Base-by-base conservation (phyloP, 1,284 basidiomycete species). In the Fistulina hepatica region DNA sequence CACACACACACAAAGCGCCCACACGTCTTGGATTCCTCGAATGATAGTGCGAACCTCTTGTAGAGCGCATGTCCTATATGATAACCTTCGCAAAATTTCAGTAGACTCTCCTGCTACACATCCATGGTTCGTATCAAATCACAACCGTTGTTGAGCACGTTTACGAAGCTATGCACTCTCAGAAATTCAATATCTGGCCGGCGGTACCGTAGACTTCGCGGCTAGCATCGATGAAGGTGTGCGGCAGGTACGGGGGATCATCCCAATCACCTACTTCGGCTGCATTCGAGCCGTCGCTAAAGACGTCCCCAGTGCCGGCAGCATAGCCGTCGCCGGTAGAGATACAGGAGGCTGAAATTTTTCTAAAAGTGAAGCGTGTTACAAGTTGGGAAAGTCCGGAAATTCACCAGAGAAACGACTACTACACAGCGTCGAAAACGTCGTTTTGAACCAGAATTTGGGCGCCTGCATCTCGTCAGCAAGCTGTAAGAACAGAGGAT, bases 401-500 rank as follows among this genome's bases (percentile, higher is more conserved):
- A 34, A 23, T 34, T 34, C 20, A 20, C n/a, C n/a, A n/a, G 28
- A 34, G 26, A 11, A 44, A 19, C 1, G 43, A 42, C 50, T 43
- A 52, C 50, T 40, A 21, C 19, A 36, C 37, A 5, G 55, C 56
- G 36, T 52, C 56, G 56, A 57, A 67, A 31, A 67, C 59, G 44
- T 65, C 66, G 57, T 67, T 67, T 50, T 68, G 59, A 34, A 68
- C 63, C 12, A 67, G 56, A 38, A 67, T 59, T 45, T 66, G 60
- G 33, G 65, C 65, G 43, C 57, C 60, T 58, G 37, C 7, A n/a
- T 17, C 26, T 40, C n/a, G n/a, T n/a, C n/a, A 38, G 13, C 26
- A 40, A 2, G 11, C 8, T 16, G 33, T 9, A 26, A 16, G n/a
- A 22, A 25, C 10, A 21, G 15, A 13, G 26, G 8, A 10, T 20